A percentile compares a stretch with the other conserved stretches of the same genome.
Evolutionary conservation across 768 basidiomycete genomes (phyloP).

Genomic region (Gelatoporia subvermispora): DNA sequence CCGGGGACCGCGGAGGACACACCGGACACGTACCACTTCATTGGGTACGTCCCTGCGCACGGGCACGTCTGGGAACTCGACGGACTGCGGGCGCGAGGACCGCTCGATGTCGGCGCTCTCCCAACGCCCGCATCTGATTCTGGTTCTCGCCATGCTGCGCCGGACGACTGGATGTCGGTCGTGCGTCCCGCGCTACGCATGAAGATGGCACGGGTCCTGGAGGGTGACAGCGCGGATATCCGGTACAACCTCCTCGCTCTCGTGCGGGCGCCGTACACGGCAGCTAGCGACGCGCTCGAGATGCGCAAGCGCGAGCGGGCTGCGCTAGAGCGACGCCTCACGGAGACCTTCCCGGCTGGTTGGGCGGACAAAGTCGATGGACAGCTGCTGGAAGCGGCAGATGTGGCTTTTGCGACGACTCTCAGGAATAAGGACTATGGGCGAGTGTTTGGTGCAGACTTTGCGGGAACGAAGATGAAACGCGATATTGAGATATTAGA

Average conservation of each 20-base stretch:
- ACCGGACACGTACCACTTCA: slow-evolving; percentile 58
- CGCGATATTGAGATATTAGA: slow-evolving; percentile 40
- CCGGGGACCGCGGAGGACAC: slow-evolving; percentile 23
- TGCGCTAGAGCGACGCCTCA: slow-evolving; percentile 42
- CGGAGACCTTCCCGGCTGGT: slow-evolving; percentile 28
- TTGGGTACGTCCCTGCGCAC: slow-evolving; percentile 56
- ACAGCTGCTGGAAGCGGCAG: slow-evolving; percentile 26
- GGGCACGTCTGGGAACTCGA: slow-evolving; percentile 72
- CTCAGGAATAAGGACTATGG: slow-evolving; percentile 21
- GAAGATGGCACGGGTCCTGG: slow-evolving; percentile 36
- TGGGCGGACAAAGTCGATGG: slow-evolving; percentile 35
- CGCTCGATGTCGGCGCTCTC: slow-evolving; percentile 59
- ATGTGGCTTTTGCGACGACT: slow-evolving; percentile 29
- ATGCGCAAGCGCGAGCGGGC: slow-evolving; percentile 43
- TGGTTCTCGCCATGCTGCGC: slow-evolving; percentile 7
- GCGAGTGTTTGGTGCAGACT: slow-evolving; percentile 36
- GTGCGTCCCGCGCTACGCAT: slow-evolving; percentile 62
- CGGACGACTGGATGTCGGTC: slow-evolving; percentile 50
- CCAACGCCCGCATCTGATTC: slow-evolving; percentile 1
- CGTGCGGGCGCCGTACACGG: slow-evolving; percentile 45
- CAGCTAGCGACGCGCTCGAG: slow-evolving; percentile 49
- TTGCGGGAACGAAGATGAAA: slow-evolving; percentile 40
- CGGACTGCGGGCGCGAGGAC: slow-evolving; percentile 51
- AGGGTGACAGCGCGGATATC: slow-evolving; percentile 38
- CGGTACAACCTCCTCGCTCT: slow-evolving; percentile 60